Base-by-base conservation (phyloP, 228 moss, liverwort and hornwort genomes). In the Sphagnum magellanicum region DNA sequence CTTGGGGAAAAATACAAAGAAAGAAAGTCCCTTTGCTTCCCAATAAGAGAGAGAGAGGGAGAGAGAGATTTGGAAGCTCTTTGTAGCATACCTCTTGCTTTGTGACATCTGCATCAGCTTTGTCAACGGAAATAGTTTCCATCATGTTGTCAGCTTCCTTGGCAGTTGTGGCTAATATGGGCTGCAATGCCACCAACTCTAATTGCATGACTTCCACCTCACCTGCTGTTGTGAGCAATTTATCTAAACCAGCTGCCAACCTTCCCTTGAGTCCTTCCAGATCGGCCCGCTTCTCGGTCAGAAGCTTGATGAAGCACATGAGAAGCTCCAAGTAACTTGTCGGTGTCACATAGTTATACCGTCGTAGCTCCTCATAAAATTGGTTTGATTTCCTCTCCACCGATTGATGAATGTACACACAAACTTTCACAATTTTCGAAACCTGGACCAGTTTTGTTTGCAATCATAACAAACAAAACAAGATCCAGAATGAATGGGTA, bases 61-160 rank as follows among this genome's bases (percentile, higher is more conserved):
- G 32, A 32, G 32, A 32, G 32, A 32, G 32, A 32, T 32, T 32
- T 32, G 32, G 32, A 32, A 32, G 32, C 32, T 32, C 32, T 32
- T 32, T 32, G 32, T 5, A 50, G 11, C 65, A 6, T 73, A 88
- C 92, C 66, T 66, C 64, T 17, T 80, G 79, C 64, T 95, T 95
- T n/a, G 95, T 95, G 57, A 81, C 0, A 52, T 90, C 83, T 3
- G 95, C 95, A 77, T 77, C 86, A 0, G 61, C 84, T 72, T 92
- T 86, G 60, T 95, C 95, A 59, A 75, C 55, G 5, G 92, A 81
- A 70, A 95, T 95, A 32, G 82, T 63, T 8, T 66, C 78, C 95
- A 95, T 95, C 95, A 95, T 95, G 14, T 91, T 86, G 79, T 95
- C 84, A 12, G 89, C 91, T 77, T 95, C 95, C 77, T 92, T 95